Evolutionary conservation across 495 filamentous ascomycete genomes (phyloP), one percentile per base, ranked within the genome.

Genomic region (Articulospora tetracladia): DNA sequence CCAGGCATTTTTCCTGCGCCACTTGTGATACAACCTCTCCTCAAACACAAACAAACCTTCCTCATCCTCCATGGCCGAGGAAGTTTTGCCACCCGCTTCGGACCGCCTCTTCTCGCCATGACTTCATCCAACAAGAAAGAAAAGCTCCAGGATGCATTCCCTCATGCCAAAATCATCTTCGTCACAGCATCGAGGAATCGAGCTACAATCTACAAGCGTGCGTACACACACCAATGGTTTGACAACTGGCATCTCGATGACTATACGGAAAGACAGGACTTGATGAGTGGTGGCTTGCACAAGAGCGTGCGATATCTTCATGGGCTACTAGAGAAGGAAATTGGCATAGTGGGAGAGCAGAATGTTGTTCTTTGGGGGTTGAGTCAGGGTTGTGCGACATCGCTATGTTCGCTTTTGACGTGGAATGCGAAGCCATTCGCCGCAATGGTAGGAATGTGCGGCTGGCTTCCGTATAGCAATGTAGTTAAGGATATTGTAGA

Each of bases 321-420:
- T 41, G 62, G 24, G 0, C 56, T 85, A 1, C 53, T 84, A 6
- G 32, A 66, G 0, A 41, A 65, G 23, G 82, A 81, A 57, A 70
- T 73, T 0, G 59, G 58, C 0, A 24, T 70, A 0, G 64, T 83
- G 2, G 76, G 68, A 30, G 57, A 62, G 12, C 32, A 62, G 54
- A 79, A 77, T 58, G 64, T 85, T 1, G 73, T 83, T 0, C 58
- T 85, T 6, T 78, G 77, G 39, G 81, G 82, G 0, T 57, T 85
- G 34, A 83, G 83, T 55, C 83, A 85, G 58, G 83, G 83, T 1
- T 84, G 77, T 68, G 83, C 80, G 20, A 74, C 72, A 0, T 65
- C 66, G 10, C 55, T 83, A 30, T 59, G 71, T 23, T 63, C 68
- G 4, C 52, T 76, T 30, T 47, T 82, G 52, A 66, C 71, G 15